phyloP scores from a whole-genome alignment of 2,329 filamentous ascomycete genomes.

The Verticillium alfalfae region DNA sequence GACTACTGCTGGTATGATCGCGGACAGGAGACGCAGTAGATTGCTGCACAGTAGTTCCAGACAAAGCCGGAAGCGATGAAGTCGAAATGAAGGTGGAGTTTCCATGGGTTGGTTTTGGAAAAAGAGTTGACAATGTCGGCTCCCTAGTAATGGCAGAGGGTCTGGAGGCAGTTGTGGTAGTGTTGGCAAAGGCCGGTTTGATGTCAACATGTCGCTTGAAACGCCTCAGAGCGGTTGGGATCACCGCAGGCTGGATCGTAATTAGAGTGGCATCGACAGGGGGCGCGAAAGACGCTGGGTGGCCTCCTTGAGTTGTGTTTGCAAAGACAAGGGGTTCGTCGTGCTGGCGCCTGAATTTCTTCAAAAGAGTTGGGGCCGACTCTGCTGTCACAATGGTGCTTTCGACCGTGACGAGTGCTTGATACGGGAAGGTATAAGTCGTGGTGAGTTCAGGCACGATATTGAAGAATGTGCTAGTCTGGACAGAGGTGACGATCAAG shows the following conservation, averaged over 20 bases:
- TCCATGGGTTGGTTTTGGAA: constrained; percentile 4
- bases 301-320: neutral
- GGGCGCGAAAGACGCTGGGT: neutral
- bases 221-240: constrained; percentile 9
- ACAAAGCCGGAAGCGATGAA: neutral
- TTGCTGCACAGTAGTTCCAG: neutral
- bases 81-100: constrained; percentile 6
- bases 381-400: neutral
- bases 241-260: constrained; percentile 27
- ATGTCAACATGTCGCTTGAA: constrained; percentile 19
- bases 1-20: neutral
- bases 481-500: constrained; percentile 13
- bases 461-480: constrained; percentile 33
- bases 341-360: neutral
- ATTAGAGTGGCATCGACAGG: constrained; percentile 21
- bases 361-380: neutral
- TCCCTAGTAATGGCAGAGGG: constrained; percentile 8
- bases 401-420: constrained; percentile 9
- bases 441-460: constrained; percentile 30
- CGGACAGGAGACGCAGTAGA: neutral
- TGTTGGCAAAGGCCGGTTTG: constrained; percentile 11
- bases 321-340: neutral
- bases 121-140: constrained; percentile 12
- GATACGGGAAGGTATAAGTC: constrained; percentile 24
- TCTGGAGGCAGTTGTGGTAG: constrained; percentile 21